These are phyloP conservation scores for Apostasia ramifera DNA, from an alignment of 106 monocot species.

Conservation along the genomic window DNA sequence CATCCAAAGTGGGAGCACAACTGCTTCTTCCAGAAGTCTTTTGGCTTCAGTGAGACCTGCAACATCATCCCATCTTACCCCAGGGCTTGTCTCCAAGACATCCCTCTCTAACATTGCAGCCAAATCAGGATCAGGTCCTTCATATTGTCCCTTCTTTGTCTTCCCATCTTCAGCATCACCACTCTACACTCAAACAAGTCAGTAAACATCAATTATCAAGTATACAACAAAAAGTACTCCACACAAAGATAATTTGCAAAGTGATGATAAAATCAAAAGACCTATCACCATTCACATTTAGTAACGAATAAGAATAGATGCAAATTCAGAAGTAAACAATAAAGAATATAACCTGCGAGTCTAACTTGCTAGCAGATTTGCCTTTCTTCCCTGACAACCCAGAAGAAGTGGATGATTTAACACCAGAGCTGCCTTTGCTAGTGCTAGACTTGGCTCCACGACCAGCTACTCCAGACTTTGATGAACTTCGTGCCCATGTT, in stretches of 20 bases:
- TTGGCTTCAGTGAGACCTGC: conserved; percentile 97
- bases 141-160: conserved; percentile 76
- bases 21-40: conserved; percentile 92
- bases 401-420: conserved; percentile 44
- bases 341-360: conserved; percentile 45
- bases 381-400: conserved; percentile 64
- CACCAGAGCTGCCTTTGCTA: conserved; percentile 44
- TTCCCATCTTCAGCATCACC: conserved; percentile 80
- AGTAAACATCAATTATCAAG: neutral
- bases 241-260: neutral
- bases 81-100: conserved; percentile 90
- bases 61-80: conserved; percentile 99
- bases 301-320: neutral
- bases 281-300: neutral
- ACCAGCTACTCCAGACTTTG: conserved; percentile 33
- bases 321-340: neutral
- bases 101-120: conserved; percentile 98
- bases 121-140: conserved; percentile 95
- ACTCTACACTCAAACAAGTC: conserved; percentile 26
- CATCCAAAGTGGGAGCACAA: conserved; percentile 99
- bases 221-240: neutral
- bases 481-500: conserved; percentile 72
- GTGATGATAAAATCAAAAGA: neutral
- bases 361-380: conserved; percentile 70
- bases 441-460: conserved; percentile 56